Percentiles rank a stretch among this genome's conserved stretches.
Evolutionary conservation across 1,284 basidiomycete genomes (phyloP).

Genomic region (Microbotryum saponariae): DNA sequence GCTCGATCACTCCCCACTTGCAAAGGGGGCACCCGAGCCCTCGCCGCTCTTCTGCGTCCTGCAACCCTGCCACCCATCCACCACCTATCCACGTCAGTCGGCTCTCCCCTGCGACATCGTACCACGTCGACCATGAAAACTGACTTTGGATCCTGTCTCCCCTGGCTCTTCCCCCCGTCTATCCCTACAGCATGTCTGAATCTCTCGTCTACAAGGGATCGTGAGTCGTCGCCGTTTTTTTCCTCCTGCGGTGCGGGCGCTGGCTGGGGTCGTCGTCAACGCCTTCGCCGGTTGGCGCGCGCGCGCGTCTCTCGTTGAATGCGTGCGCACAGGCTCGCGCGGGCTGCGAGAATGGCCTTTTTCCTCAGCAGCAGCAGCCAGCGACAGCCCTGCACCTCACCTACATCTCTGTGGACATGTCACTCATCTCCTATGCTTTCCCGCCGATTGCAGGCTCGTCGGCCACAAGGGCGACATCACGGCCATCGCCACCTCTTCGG

Average conservation of each 20-base stretch:
- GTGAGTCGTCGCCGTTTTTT: conserved; percentile 6
- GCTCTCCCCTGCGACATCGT: too few species aligned
- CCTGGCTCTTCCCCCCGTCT: too few species aligned
- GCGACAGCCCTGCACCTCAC: conserved; percentile 52
- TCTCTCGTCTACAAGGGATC: conserved; percentile 81
- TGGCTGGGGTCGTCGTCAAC: background rate
- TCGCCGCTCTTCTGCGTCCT: too few species aligned
- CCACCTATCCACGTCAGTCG: too few species aligned
- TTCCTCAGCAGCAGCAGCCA: conserved; percentile 37
- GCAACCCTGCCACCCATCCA: too few species aligned
- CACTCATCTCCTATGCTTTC: conserved; percentile 60
- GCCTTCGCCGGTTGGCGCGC: background rate
- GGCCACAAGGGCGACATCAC: conserved; percentile 61
- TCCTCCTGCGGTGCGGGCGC: conserved; percentile 30
- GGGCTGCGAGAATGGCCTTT: too few species aligned
- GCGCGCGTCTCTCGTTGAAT: background rate
- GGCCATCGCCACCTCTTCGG: conserved; percentile 39
- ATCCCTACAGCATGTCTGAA: conserved; percentile 57
- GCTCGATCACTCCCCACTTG: too few species aligned
- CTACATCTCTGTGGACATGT: conserved; percentile 48
- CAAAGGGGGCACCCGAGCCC: too few species aligned
- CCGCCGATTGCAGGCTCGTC: conserved; percentile 60
- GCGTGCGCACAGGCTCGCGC: too few species aligned
- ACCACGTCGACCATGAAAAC: too few species aligned
- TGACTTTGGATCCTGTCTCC: too few species aligned